Conservation (phyloP, 2,329 filamentous ascomycete species). For the Didymella lethalis region DNA sequence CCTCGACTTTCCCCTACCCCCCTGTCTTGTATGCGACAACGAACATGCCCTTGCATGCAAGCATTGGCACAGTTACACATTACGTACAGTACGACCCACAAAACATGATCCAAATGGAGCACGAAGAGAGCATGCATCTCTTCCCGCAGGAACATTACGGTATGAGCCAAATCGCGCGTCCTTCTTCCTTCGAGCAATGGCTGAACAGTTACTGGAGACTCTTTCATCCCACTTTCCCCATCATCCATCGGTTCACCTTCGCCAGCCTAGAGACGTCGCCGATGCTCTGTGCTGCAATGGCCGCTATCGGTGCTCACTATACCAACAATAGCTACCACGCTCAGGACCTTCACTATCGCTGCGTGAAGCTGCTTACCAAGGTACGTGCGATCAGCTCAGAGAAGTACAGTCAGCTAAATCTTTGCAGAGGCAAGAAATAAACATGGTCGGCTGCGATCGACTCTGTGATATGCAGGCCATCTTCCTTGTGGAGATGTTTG, state of each 20-base stretch:
- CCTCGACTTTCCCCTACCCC: constrained; percentile 35
- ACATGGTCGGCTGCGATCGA: constrained; percentile 38
- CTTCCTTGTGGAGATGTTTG: constrained; percentile 54
- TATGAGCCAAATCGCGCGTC: constrained; percentile 47
- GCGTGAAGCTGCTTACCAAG: constrained; percentile 52
- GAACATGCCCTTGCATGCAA: constrained; percentile 30
- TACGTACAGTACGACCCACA: constrained; percentile 42
- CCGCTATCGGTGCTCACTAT: constrained; percentile 55
- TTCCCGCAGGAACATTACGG: constrained; percentile 49
- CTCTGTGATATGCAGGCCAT: constrained; percentile 55
- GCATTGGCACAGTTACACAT: constrained; percentile 33
- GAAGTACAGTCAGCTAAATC: constrained; percentile 24
- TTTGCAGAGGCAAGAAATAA: constrained; percentile 38
- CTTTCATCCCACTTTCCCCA: constrained; percentile 56
- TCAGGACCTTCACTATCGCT: constrained; percentile 52
- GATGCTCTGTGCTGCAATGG: constrained; percentile 55
- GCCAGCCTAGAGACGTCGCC: constrained; percentile 48
- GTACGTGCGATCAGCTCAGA: constrained; percentile 24
- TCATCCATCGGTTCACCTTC: constrained; percentile 55
- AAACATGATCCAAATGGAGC: constrained; percentile 47
- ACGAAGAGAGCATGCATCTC: constrained; percentile 46
- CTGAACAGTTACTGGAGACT: constrained; percentile 56
- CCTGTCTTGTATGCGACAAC: constrained; percentile 38
- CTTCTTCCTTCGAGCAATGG: constrained; percentile 50
- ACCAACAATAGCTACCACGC: constrained; percentile 48